Percentiles rank a stretch among this genome's conserved stretches.
These are phyloP conservation scores for Mycena galericulata DNA, from an alignment of 768 basidiomycete genomes.

Conservation along the genomic window DNA sequence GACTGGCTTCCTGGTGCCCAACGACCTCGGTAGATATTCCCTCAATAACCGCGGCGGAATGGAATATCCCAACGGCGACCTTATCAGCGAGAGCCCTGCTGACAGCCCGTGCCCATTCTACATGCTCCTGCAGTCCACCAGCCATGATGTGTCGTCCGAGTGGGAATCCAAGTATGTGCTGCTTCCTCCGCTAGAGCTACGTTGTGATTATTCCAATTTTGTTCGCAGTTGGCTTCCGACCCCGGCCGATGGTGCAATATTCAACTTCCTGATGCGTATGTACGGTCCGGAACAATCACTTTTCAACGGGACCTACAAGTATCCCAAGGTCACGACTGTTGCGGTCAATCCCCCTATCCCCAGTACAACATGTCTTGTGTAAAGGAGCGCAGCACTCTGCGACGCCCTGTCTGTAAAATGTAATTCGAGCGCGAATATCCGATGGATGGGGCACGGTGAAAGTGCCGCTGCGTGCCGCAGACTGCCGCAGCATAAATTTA, in stretches of 20 bases:
- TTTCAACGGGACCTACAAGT: constrained; percentile 2
- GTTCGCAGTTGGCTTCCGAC: constrained; percentile 26
- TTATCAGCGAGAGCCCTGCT: not conserved
- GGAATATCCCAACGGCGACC: constrained; percentile 17
- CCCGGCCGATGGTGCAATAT: constrained; percentile 10
- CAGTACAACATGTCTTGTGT: too few species aligned
- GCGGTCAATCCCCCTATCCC: constrained; percentile 21
- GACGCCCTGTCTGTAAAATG: too few species aligned
- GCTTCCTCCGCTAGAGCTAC: not conserved
- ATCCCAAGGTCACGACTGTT: constrained; percentile 14
- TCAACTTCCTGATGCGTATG: constrained; percentile 14
- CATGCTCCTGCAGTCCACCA: constrained; percentile 9
- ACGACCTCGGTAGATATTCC: not conserved
- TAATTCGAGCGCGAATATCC: too few species aligned
- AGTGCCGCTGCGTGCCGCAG: too few species aligned
- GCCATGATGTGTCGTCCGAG: not conserved
- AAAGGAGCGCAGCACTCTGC: too few species aligned
- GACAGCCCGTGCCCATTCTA: constrained; percentile 2
- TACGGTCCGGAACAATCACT: constrained; percentile 17
- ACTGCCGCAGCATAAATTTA: too few species aligned
- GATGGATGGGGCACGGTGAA: too few species aligned
- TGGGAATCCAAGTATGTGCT: constrained; percentile 19
- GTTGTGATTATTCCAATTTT: too few species aligned
- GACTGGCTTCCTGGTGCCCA: constrained; percentile 9
- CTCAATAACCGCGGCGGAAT: constrained; percentile 17